A percentile compares a stretch with the other conserved stretches of the same genome.
Evolutionary conservation across 228 moss, liverwort and hornwort genomes (phyloP).

Genomic region (Sphagnum magellanicum): DNA sequence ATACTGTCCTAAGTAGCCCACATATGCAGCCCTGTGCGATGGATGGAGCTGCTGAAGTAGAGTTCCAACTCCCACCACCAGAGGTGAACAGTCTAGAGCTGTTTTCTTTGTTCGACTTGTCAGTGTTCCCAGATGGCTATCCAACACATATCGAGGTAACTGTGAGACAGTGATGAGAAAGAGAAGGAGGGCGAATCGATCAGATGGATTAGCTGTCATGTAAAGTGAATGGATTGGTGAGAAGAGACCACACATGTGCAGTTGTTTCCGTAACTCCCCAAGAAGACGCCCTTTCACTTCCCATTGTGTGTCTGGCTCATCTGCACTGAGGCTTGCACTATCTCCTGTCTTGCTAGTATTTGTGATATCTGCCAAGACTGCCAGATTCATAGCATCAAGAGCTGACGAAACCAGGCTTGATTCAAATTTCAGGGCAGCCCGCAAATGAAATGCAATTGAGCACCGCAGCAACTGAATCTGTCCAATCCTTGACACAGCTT

Average conservation of each 20-base stretch:
- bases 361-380: constrained; percentile 62
- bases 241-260: constrained; percentile 79
- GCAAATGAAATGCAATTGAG: constrained; percentile 71
- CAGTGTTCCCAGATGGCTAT: constrained; percentile 82
- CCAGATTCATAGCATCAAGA: constrained; percentile 79
- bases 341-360: constrained; percentile 14
- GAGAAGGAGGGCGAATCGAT: constrained; percentile 56
- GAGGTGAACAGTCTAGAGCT: constrained; percentile 82
- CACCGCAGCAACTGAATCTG: constrained; percentile 86
- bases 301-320: constrained; percentile 4
- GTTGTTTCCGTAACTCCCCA: constrained; percentile 75
- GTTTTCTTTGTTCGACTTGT: constrained; percentile 89
- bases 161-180: constrained; percentile 86
- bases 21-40: constrained; percentile 59
- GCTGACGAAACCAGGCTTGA: constrained; percentile 60
- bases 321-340: constrained; percentile 22
- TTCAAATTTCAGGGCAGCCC: constrained; percentile 82
- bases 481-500: constrained; percentile 70
- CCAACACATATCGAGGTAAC: constrained; percentile 84
- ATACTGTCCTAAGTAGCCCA: constrained; percentile 81
- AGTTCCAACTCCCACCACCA: constrained; percentile 81
- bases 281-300: constrained; percentile 68
- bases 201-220: constrained; percentile 46
- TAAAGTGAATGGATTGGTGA: constrained; percentile 65
- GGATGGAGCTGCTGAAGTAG: constrained; percentile 89